Conservation (phyloP, 176 grass and related monocot genomes). For the Raddia distichophylla region DNA sequence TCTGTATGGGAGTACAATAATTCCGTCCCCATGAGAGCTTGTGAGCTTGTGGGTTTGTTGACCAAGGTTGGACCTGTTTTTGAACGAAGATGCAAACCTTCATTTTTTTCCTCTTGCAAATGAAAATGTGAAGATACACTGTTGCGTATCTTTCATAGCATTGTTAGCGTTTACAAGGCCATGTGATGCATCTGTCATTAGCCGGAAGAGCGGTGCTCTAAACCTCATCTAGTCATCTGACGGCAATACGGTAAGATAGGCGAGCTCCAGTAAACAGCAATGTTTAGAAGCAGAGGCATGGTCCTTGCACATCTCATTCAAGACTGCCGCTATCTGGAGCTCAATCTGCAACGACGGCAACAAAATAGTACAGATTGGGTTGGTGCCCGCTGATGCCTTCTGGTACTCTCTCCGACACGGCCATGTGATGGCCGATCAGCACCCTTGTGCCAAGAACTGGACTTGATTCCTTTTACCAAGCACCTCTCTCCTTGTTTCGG, state of each 20-base stretch:
- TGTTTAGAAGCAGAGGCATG: slow-evolving; percentile 23
- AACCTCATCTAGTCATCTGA: background rate
- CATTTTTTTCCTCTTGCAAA: background rate
- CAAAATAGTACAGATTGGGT: slow-evolving; percentile 63
- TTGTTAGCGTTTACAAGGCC: slow-evolving; percentile 32
- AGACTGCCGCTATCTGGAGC: slow-evolving; percentile 20
- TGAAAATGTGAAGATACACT: background rate
- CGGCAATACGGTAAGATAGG: background rate
- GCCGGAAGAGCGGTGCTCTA: background rate
- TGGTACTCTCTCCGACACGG: slow-evolving; percentile 48
- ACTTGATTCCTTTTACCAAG: slow-evolving; percentile 47
- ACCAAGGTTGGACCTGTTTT: slow-evolving; percentile 39
- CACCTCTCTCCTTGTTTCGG: background rate
- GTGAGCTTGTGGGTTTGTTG: slow-evolving; percentile 39
- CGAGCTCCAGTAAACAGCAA: background rate
- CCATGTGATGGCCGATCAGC: slow-evolving; percentile 52
- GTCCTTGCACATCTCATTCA: slow-evolving; percentile 8
- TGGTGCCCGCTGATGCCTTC: slow-evolving; percentile 42
- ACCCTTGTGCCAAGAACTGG: slow-evolving; percentile 43
- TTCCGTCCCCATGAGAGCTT: slow-evolving; percentile 39
- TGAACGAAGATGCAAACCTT: slow-evolving; percentile 12
- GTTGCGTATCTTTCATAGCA: slow-evolving; percentile 22
- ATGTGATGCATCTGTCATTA: slow-evolving; percentile 1
- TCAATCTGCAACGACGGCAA: slow-evolving; percentile 38
- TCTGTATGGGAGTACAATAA: slow-evolving; percentile 62